Conservation (phyloP, 2,329 filamentous ascomycete species). For the Fusarium newnesense region DNA sequence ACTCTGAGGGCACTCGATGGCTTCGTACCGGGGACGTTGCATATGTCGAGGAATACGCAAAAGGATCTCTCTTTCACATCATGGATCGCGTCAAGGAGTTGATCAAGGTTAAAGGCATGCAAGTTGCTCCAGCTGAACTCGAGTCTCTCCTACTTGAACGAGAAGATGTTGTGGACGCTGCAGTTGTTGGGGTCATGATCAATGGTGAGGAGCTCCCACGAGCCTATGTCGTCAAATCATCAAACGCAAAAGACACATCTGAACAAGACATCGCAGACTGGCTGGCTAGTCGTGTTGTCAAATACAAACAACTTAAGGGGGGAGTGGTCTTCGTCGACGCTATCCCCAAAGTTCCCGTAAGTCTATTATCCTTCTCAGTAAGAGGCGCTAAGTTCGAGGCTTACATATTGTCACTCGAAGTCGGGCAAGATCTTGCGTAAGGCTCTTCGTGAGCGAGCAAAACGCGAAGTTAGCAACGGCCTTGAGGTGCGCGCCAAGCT, state of each 20-base stretch:
- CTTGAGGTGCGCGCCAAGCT: conserved; percentile 47
- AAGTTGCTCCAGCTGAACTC: conserved; percentile 67
- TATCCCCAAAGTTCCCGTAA: conserved; percentile 69
- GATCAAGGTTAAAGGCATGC: conserved; percentile 70
- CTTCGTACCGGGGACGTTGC: conserved; percentile 80
- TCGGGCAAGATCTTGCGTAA: conserved; percentile 76
- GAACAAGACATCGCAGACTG: conserved; percentile 67
- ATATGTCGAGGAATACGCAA: conserved; percentile 68
- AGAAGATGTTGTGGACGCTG: conserved; percentile 66
- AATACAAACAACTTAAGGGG: conserved; percentile 74
- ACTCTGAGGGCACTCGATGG: conserved; percentile 68
- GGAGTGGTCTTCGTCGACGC: conserved; percentile 74
- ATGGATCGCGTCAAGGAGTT: conserved; percentile 78
- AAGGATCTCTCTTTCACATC: conserved; percentile 67
- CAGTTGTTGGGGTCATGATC: conserved; percentile 69
- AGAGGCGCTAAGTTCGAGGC: neutral
- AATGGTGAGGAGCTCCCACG: conserved; percentile 69
- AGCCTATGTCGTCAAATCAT: conserved; percentile 66
- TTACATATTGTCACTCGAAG: conserved; percentile 46
- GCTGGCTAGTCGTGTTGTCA: conserved; percentile 70
- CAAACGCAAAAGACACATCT: conserved; percentile 29
- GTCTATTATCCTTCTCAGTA: conserved; percentile 26
- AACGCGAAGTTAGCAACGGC: conserved; percentile 59
- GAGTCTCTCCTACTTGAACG: conserved; percentile 52
- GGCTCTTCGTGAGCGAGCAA: conserved; percentile 66